Evolutionary conservation across 2,329 filamentous ascomycete genomes (phyloP).

Genomic region (Sporothrix dimorphospora): DNA sequence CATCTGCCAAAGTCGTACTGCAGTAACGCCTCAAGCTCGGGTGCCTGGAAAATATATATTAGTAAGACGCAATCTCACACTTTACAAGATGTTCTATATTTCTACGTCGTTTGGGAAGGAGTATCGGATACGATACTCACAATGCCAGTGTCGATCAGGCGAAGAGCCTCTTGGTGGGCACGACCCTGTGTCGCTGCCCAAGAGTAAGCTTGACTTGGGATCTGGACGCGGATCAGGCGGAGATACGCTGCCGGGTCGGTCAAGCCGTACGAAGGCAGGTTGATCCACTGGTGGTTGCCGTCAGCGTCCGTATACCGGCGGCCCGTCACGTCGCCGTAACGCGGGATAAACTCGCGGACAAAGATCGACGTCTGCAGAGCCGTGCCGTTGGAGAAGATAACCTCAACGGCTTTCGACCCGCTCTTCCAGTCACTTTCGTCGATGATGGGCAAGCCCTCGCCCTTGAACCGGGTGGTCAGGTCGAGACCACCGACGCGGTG

Average conservation of each 20-base stretch:
- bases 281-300: conserved; percentile 29
- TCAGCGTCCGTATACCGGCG: conserved; percentile 30
- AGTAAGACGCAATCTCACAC: not conserved
- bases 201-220: not conserved
- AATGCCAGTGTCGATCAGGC: conserved; percentile 16
- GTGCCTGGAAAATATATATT: conserved; percentile 27
- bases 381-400: conserved; percentile 30
- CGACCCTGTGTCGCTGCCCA: conserved; percentile 28
- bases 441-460: conserved; percentile 26
- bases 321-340: conserved; percentile 30
- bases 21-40: conserved; percentile 29
- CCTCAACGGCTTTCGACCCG: not conserved
- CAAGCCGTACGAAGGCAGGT: conserved; percentile 31
- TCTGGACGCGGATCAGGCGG: not conserved
- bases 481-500: conserved; percentile 33
- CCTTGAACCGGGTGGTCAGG: conserved; percentile 31
- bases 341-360: conserved; percentile 30
- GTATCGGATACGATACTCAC: conserved; percentile 20
- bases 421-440: conserved; percentile 27
- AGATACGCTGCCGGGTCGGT: conserved; percentile 24
- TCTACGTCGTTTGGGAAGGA: not conserved
- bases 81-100: not conserved
- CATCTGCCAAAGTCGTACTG: conserved; percentile 33
- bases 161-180: conserved; percentile 32
- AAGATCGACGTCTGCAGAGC: not conserved